These are phyloP conservation scores for Eutypa lata DNA, from an alignment of 2,329 filamentous ascomycete genomes.

Conservation along the genomic window DNA sequence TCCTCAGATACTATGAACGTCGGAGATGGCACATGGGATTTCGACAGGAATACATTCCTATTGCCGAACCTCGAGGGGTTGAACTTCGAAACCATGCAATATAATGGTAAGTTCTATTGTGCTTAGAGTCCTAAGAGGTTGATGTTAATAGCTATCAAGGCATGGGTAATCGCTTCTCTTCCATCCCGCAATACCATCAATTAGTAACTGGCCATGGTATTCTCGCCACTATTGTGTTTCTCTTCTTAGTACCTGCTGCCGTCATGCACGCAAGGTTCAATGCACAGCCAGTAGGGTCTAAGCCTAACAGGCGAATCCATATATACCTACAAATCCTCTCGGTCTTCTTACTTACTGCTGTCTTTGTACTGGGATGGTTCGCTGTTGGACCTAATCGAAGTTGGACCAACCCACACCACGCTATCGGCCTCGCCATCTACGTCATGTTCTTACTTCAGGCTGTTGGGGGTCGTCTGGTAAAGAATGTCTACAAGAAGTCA, in stretches of 20 bases:
- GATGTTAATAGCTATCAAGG: slow-evolving; percentile 43
- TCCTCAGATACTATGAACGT: slow-evolving; percentile 71
- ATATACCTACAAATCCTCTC: slow-evolving; percentile 72
- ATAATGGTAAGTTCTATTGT: slow-evolving; percentile 62
- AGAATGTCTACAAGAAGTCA: slow-evolving; percentile 46
- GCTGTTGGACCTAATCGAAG: slow-evolving; percentile 71
- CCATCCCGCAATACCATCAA: slow-evolving; percentile 65
- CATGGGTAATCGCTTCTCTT: slow-evolving; percentile 78
- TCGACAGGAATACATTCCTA: slow-evolving; percentile 71
- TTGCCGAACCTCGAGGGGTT: slow-evolving; percentile 73
- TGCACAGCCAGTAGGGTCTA: slow-evolving; percentile 51
- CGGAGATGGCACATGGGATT: slow-evolving; percentile 82
- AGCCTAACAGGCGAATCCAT: slow-evolving; percentile 61
- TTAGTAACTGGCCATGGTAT: slow-evolving; percentile 71
- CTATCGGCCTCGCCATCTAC: slow-evolving; percentile 78
- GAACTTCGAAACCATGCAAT: slow-evolving; percentile 79
- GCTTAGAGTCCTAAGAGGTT: background rate
- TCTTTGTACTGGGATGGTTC: slow-evolving; percentile 74
- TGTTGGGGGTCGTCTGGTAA: slow-evolving; percentile 64
- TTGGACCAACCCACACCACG: slow-evolving; percentile 79
- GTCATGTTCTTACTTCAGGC: slow-evolving; percentile 69
- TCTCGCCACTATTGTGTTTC: slow-evolving; percentile 69
- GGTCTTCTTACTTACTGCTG: slow-evolving; percentile 63
- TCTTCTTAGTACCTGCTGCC: slow-evolving; percentile 70
- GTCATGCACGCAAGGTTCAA: slow-evolving; percentile 74